phyloP scores from a whole-genome alignment of 495 filamentous ascomycete genomes.

The Hypoxylon rickii region DNA sequence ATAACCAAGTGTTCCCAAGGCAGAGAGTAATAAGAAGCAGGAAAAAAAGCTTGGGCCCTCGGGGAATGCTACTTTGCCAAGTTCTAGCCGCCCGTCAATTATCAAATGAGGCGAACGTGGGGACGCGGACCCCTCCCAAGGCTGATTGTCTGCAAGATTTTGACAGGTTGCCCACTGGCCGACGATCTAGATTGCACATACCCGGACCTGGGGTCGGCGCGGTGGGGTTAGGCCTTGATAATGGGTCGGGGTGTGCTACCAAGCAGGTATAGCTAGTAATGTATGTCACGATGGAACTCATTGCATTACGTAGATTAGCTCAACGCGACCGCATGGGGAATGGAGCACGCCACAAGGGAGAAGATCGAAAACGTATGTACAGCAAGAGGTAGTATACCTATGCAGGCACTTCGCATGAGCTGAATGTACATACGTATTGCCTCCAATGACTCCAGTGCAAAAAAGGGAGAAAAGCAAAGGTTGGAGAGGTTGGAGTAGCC shows the following conservation, averaged over 20 bases:
- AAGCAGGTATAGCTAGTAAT: neutral
- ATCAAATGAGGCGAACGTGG: conserved; percentile 32
- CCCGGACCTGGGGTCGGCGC: neutral
- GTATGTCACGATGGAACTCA: conserved; percentile 1
- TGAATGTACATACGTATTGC: neutral
- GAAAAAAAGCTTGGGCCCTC: conserved; percentile 26
- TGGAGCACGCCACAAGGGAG: too few species aligned
- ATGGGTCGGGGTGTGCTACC: neutral
- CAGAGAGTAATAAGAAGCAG: conserved; percentile 16
- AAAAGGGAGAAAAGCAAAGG: neutral
- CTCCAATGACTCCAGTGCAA: neutral
- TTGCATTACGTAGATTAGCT: conserved; percentile 10
- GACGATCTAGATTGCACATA: conserved; percentile 19
- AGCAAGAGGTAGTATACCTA: conserved; percentile 10
- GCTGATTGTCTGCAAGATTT: conserved; percentile 28
- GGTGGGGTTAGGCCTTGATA: neutral
- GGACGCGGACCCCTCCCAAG: conserved; percentile 13
- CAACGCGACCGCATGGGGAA: conserved; percentile 17
- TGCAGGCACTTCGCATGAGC: conserved; percentile 17
- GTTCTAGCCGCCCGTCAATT: conserved; percentile 22
- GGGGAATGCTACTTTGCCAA: conserved; percentile 20
- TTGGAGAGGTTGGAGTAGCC: conserved; percentile 1
- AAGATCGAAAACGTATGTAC: too few species aligned
- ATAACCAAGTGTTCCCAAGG: too few species aligned
- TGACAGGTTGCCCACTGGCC: conserved; percentile 28